Percentiles rank a stretch among this genome's conserved stretches.
phyloP scores from a whole-genome alignment of 768 basidiomycete species.

The Suillus plorans region DNA sequence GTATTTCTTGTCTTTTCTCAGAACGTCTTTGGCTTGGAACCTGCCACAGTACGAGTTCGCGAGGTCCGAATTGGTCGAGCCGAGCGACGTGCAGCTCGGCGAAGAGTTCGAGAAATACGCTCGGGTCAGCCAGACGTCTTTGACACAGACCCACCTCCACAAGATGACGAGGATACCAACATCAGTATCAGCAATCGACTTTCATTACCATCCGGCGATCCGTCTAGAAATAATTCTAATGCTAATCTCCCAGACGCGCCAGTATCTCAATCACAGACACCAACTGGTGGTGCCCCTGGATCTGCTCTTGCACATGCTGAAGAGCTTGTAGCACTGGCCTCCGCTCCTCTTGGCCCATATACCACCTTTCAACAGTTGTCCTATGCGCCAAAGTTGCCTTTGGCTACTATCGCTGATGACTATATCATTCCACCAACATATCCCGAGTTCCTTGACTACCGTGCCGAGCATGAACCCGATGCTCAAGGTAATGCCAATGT shows the following conservation, averaged over 20 bases:
- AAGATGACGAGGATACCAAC: constrained; percentile 53
- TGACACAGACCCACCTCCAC: constrained; percentile 44
- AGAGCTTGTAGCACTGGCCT: constrained; percentile 65
- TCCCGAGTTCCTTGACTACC: constrained; percentile 71
- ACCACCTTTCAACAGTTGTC: constrained; percentile 89
- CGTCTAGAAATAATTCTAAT: constrained; percentile 27
- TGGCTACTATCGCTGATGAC: constrained; percentile 85
- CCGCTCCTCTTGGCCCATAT: constrained; percentile 77
- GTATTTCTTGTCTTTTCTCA: constrained; percentile 90
- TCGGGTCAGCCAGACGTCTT: constrained; percentile 44
- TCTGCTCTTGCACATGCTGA: constrained; percentile 50
- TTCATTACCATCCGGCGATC: constrained; percentile 40
- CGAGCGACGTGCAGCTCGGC: constrained; percentile 80
- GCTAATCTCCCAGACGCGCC: constrained; percentile 24
- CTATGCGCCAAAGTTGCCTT: constrained; percentile 85
- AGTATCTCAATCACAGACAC: constrained; percentile 11
- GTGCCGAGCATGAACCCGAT: constrained; percentile 61
- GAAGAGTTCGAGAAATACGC: constrained; percentile 71
- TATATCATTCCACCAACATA: constrained; percentile 93
- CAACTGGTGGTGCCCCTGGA: constrained; percentile 35
- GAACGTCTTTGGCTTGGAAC: constrained; percentile 90
- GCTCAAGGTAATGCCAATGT: constrained; percentile 38
- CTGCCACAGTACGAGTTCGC: constrained; percentile 90
- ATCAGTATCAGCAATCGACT: constrained; percentile 65
- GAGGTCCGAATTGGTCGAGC: constrained; percentile 90